Conservation (phyloP, 2,329 filamentous ascomycete genomes). For the Cytospora piceae region DNA sequence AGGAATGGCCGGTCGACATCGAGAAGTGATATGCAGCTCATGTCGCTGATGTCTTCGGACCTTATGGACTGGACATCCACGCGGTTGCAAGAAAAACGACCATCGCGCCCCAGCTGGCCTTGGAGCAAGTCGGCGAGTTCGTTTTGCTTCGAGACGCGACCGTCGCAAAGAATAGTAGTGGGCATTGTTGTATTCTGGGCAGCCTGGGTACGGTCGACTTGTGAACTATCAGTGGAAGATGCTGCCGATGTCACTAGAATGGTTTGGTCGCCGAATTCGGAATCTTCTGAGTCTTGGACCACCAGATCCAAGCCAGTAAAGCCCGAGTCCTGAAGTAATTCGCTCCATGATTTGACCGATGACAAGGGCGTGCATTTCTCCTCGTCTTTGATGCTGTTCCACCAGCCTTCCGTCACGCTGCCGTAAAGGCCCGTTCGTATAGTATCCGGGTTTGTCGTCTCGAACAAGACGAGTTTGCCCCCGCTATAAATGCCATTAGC, state of each 20-base stretch:
- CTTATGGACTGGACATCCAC: background rate
- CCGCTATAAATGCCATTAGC: background rate
- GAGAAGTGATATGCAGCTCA: background rate
- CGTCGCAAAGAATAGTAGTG: background rate
- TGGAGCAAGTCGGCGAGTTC: background rate
- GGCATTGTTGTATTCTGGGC: background rate
- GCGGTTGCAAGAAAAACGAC: background rate
- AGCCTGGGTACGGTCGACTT: background rate
- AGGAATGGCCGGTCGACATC: background rate
- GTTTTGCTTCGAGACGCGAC: background rate
- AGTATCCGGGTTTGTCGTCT: background rate
- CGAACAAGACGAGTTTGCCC: background rate
- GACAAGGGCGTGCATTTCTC: background rate
- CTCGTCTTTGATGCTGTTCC: background rate
- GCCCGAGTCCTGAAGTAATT: background rate
- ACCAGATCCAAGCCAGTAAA: background rate
- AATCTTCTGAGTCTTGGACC: background rate
- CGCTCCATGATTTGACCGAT: background rate
- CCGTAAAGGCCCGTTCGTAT: background rate
- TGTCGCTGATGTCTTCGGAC: background rate
- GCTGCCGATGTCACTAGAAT: background rate
- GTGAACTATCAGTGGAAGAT: background rate
- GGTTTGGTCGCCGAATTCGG: background rate
- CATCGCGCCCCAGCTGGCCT: background rate
- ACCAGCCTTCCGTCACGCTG: background rate